Conservation (phyloP, 306 rosid genomes). For the Vigna nakashimae region DNA sequence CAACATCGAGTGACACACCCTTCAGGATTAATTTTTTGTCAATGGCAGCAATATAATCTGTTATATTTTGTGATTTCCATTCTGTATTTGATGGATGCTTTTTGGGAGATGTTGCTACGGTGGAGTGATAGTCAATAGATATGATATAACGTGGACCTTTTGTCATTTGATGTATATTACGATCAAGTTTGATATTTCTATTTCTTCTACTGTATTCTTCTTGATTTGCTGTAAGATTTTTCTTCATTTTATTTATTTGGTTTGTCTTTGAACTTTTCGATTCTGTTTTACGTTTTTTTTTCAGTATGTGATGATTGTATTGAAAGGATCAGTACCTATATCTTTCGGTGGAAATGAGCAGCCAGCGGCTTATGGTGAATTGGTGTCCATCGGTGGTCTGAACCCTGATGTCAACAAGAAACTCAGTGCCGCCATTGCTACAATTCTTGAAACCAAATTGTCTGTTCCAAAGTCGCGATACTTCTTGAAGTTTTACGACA, state of each 20-base stretch:
- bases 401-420: slow-evolving; percentile 78
- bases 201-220: not conserved
- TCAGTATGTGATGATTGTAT: slow-evolving; percentile 90
- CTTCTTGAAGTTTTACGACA: slow-evolving; percentile 78
- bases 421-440: slow-evolving; percentile 75
- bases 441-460: slow-evolving; percentile 74
- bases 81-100: not conserved
- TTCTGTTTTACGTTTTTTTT: not conserved
- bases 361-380: slow-evolving; percentile 90
- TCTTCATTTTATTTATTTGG: not conserved
- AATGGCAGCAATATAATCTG: not conserved
- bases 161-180: not conserved
- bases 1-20: not conserved
- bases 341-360: slow-evolving; percentile 80
- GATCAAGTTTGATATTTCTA: not conserved
- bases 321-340: slow-evolving; percentile 86
- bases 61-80: not conserved
- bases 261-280: not conserved
- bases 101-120: slow-evolving; percentile 1
- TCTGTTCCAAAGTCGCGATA: slow-evolving; percentile 77
- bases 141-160: not conserved
- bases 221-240: not conserved
- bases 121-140: not conserved
- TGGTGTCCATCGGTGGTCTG: slow-evolving; percentile 88
- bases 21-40: not conserved